phyloP scores from a whole-genome alignment of 2,329 filamentous ascomycete genomes.

The Thyridium curvatum region DNA sequence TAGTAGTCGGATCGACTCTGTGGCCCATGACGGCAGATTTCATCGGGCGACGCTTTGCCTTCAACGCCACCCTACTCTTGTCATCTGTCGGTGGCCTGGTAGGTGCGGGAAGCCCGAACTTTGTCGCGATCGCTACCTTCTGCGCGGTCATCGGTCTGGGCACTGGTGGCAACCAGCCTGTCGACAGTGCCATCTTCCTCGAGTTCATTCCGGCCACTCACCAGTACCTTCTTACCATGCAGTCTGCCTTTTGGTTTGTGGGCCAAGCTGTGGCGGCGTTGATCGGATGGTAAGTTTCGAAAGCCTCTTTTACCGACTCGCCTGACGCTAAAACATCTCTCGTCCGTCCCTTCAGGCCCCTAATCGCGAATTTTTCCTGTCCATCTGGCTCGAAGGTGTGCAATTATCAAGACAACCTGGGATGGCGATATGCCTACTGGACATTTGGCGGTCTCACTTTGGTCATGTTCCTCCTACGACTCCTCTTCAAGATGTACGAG shows the following conservation, averaged over 20 bases:
- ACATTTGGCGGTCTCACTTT: constrained; percentile 47
- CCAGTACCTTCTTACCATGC: constrained; percentile 39
- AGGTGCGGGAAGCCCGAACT: constrained; percentile 51
- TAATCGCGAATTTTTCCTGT: no score
- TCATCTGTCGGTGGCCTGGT: constrained; percentile 49
- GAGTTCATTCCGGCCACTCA: constrained; percentile 41
- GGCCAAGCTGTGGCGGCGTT: constrained; percentile 41
- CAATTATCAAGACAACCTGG: constrained; percentile 37
- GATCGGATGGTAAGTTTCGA: constrained; percentile 29
- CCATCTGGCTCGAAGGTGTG: no score
- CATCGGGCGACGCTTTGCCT: constrained; percentile 34
- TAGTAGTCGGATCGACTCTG: constrained; percentile 37
- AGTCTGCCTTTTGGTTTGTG: constrained; percentile 44
- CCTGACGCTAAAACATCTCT: no score
- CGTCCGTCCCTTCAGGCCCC: no score
- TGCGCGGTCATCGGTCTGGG: constrained; percentile 40
- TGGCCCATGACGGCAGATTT: constrained; percentile 36
- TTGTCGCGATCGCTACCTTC: constrained; percentile 47
- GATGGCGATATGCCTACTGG: constrained; percentile 53
- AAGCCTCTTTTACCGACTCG: no score
- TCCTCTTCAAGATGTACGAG: constrained; percentile 41
- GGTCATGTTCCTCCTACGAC: constrained; percentile 48
- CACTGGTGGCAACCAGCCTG: constrained; percentile 41
- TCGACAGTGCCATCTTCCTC: constrained; percentile 45
- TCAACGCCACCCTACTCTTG: constrained; percentile 36